Conservation (phyloP, 2,329 filamentous ascomycete species). For the Rasamsonia emersonii region DNA sequence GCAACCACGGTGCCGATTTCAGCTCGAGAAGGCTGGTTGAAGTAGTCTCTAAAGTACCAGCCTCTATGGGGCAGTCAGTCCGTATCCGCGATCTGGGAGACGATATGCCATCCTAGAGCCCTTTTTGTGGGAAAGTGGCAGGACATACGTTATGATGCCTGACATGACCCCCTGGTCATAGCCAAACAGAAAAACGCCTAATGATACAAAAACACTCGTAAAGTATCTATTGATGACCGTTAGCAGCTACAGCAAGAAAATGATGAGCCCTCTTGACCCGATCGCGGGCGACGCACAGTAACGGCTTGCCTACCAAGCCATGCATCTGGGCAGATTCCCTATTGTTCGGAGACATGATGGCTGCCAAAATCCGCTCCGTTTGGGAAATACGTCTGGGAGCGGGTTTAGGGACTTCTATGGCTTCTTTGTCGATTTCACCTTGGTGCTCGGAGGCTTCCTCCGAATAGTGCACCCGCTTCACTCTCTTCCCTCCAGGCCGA, state of each 20-base stretch:
- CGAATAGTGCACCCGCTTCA: slow-evolving; percentile 64
- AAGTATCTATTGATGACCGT: slow-evolving; percentile 61
- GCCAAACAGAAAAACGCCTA: slow-evolving; percentile 57
- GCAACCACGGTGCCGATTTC: slow-evolving; percentile 96
- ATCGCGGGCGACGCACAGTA: slow-evolving; percentile 64
- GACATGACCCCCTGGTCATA: slow-evolving; percentile 61
- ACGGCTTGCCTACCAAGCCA: slow-evolving; percentile 89
- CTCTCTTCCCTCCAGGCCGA: slow-evolving; percentile 31
- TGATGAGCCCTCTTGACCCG: too few relatives aligned
- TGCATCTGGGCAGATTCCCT: slow-evolving; percentile 61
- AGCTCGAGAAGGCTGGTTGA: slow-evolving; percentile 76
- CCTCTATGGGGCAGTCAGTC: slow-evolving; percentile 48
- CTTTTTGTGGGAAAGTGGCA: background rate
- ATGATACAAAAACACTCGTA: slow-evolving; percentile 67
- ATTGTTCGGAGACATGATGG: slow-evolving; percentile 77
- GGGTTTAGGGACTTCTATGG: slow-evolving; percentile 68
- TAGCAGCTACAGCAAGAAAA: slow-evolving; percentile 10
- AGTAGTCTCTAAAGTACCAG: slow-evolving; percentile 81
- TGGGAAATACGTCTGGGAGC: slow-evolving; percentile 54
- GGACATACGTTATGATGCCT: slow-evolving; percentile 57
- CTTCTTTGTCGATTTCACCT: slow-evolving; percentile 27
- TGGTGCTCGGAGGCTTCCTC: slow-evolving; percentile 37
- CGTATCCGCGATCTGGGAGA: background rate
- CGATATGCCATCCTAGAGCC: background rate
- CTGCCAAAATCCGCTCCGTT: slow-evolving; percentile 62